Conservation (phyloP, 306 rosid genomes). For the Abrus precatorius region DNA sequence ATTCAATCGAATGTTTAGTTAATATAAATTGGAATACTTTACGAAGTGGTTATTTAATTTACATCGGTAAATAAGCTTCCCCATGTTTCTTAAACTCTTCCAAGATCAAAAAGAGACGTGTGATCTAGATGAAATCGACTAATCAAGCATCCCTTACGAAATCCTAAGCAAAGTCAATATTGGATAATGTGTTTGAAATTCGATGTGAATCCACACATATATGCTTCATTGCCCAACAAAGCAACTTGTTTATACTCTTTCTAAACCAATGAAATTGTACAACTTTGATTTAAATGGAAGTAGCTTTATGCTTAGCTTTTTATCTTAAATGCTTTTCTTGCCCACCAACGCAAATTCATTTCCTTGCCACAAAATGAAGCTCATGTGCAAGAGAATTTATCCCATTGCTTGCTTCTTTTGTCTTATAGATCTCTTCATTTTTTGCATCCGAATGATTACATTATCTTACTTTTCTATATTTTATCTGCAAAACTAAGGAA, state of each 20-base stretch:
- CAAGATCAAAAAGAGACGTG: slow-evolving; percentile 9
- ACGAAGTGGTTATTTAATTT: no score
- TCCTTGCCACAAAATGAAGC: neutral
- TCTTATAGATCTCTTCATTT: neutral
- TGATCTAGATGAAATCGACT: neutral
- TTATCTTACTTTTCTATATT: neutral
- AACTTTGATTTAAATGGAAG: slow-evolving; percentile 27
- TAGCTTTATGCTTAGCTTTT: neutral
- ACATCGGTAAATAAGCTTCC: no score
- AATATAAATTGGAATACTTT: no score
- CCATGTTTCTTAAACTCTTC: neutral
- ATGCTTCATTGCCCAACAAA: slow-evolving; percentile 27
- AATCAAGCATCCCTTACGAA: slow-evolving; percentile 5
- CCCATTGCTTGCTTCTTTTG: neutral
- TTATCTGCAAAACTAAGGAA: no score
- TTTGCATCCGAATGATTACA: neutral
- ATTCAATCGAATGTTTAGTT: no score
- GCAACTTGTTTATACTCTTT: slow-evolving; percentile 22
- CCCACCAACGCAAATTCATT: neutral
- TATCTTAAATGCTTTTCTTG: neutral
- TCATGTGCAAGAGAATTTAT: neutral
- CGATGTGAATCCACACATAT: slow-evolving; percentile 48
- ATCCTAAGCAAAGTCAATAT: slow-evolving; percentile 12
- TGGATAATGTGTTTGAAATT: slow-evolving; percentile 45
- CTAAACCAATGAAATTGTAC: neutral